Evolutionary conservation across 1,284 basidiomycete species (phyloP).

Genomic region (Volvariella volvacea): DNA sequence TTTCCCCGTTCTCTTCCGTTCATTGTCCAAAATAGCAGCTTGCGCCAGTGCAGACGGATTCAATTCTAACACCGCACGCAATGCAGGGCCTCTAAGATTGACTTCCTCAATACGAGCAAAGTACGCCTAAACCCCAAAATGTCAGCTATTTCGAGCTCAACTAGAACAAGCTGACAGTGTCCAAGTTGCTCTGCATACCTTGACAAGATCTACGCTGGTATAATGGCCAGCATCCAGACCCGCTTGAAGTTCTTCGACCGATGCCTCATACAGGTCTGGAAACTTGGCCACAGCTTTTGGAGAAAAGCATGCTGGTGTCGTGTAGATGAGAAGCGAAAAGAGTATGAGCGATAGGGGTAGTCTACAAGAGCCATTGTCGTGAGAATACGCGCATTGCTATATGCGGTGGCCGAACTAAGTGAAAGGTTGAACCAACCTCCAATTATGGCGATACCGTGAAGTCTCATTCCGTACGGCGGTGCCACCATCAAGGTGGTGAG

Average conservation of each 20-base stretch:
- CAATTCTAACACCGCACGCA: conserved; percentile 58
- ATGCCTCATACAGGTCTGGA: conserved; percentile 61
- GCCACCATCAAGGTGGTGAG: no score
- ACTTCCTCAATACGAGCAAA: conserved; percentile 67
- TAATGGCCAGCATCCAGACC: conserved; percentile 47
- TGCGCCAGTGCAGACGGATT: conserved; percentile 55
- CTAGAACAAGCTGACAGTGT: neutral
- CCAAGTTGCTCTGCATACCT: conserved; percentile 27
- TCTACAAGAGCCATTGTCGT: no score
- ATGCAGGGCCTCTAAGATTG: conserved; percentile 51
- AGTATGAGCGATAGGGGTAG: no score
- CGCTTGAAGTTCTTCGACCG: conserved; percentile 47
- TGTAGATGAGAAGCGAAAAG: neutral
- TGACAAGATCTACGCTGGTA: conserved; percentile 59
- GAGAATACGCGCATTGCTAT: no score
- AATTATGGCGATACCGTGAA: no score
- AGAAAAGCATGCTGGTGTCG: neutral
- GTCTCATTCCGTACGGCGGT: no score
- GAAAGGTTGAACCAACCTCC: no score
- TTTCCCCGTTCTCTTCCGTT: conserved; percentile 38
- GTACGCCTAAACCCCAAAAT: conserved; percentile 51
- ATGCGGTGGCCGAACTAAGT: no score
- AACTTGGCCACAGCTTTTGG: conserved; percentile 13
- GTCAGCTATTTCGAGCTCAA: neutral
- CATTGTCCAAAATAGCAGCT: conserved; percentile 47